phyloP scores from a whole-genome alignment of 2,329 filamentous ascomycete genomes.

The Epichloe sibirici region DNA sequence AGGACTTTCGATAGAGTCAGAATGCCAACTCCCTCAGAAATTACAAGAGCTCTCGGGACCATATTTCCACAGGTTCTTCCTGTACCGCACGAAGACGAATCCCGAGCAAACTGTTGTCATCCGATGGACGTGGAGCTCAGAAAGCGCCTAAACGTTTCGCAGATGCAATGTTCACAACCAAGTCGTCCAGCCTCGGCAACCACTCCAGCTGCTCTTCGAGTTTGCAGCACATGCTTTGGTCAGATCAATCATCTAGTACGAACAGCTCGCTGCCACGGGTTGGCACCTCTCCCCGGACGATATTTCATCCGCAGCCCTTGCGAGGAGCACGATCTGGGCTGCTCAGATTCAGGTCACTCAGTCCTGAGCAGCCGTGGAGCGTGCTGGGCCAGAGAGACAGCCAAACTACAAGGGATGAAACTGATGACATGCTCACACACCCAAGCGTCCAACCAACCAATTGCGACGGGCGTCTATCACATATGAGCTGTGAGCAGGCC shows the following conservation, averaged over 20 bases:
- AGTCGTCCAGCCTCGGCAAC: conserved; percentile 5
- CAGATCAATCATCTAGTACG: conserved; percentile 6
- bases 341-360: conserved; percentile 2
- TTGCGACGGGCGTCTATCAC: background rate
- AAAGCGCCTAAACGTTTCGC: background rate
- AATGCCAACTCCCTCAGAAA: conserved; percentile 7
- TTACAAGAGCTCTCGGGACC: conserved; percentile 1
- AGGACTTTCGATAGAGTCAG: conserved; percentile 18
- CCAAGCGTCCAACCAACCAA: background rate
- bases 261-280: conserved; percentile 3
- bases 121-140: background rate
- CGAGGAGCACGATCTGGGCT: conserved; percentile 4
- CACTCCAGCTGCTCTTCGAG: conserved; percentile 4
- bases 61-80: background rate
- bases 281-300: background rate
- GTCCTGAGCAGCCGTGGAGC: background rate
- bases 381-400: conserved; percentile 1
- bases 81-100: background rate
- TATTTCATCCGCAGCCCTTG: conserved; percentile 15
- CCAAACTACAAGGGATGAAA: background rate
- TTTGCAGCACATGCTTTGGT: conserved; percentile 2
- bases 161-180: background rate
- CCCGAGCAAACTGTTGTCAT: background rate
- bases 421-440: background rate
- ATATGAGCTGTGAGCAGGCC: background rate